Base-by-base conservation (phyloP, 2,329 filamentous ascomycete genomes). In the Camillea tinctor region DNA sequence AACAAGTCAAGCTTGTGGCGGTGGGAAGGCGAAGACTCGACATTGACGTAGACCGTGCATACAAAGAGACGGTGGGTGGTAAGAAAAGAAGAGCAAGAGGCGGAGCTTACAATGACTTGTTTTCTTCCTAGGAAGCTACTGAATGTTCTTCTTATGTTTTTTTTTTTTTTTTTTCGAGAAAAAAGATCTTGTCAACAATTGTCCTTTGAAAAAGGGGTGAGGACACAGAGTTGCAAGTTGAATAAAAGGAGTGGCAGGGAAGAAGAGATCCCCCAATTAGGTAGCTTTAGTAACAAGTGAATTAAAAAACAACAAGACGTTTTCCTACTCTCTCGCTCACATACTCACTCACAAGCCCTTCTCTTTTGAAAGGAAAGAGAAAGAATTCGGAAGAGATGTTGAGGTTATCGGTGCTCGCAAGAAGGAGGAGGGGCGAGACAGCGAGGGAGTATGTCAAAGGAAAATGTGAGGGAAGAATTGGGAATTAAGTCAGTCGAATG, bases 221-320 rank as follows among this genome's bases (percentile, higher is more conserved):
- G 53, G 26, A 11, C 23, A 17, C 36, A 49, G 11, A n/a, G 51
- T n/a, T 48, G 40, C 3, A 56, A 50, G 54, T 50, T n/a, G 40
- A 51, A 52, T 52, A 50, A 50, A 56, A 56, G 54, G 54, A 50
- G 54, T 56, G 54, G 49, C 44, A 56, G 44, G 54, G 49, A 22
- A 56, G 49, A 26, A 56, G 49, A 26, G 21, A 21, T 9, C 19
- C 49, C n/a, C 21, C 26, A 30, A 30, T 30, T 4, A 30, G 26
- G 36, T 44, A 17, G 13, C 15, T 44, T n/a, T n/a, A 15, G 36
- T 44, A 15, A 44, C 17, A 44, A 44, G 17, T n/a, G 13, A n/a
- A 44, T 17, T 44, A 17, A 11, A 44, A 44, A 15, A 44, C 36
- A n/a, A 44, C 36, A n/a, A 30, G 26, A 44, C 13, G 36, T 44